phyloP scores from a whole-genome alignment of 2,329 filamentous ascomycete genomes.

The Thyridium curvatum region DNA sequence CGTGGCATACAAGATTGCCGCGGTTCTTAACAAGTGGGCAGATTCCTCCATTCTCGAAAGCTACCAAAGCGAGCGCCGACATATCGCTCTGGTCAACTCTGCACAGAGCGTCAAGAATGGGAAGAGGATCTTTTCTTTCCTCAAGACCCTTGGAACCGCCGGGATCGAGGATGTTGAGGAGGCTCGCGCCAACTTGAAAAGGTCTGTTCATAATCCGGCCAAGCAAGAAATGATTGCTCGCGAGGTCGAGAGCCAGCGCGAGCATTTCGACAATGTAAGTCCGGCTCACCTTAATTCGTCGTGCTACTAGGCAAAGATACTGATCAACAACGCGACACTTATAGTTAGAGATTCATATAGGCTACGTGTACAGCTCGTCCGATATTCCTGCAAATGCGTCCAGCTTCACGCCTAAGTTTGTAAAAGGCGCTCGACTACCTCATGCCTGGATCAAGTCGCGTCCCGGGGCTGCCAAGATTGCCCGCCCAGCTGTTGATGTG shows the following conservation, averaged over 20 bases:
- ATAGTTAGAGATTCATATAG: slow-evolving; percentile 32
- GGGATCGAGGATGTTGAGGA: slow-evolving; percentile 17
- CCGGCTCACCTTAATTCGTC: not conserved
- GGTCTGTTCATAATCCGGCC: slow-evolving; percentile 19
- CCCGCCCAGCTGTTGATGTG: not conserved
- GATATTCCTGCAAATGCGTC: slow-evolving; percentile 27
- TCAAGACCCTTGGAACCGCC: slow-evolving; percentile 29
- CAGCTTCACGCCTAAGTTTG: slow-evolving; percentile 25
- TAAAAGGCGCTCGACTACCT: slow-evolving; percentile 28
- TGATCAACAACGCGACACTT: no score
- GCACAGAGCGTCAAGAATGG: slow-evolving; percentile 37
- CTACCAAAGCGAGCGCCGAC: slow-evolving; percentile 28
- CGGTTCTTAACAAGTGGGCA: slow-evolving; percentile 23
- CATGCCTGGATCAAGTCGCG: slow-evolving; percentile 38
- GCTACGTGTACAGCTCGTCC: slow-evolving; percentile 31
- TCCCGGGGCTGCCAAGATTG: no score
- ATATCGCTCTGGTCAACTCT: slow-evolving; percentile 30
- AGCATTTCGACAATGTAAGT: slow-evolving; percentile 32
- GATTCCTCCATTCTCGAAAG: slow-evolving; percentile 21
- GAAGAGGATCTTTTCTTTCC: slow-evolving; percentile 30
- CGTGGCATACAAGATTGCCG: slow-evolving; percentile 27
- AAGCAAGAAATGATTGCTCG: slow-evolving; percentile 20
- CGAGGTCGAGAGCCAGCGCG: slow-evolving; percentile 27
- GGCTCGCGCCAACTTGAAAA: slow-evolving; percentile 20
- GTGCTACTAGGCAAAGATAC: no score